Evolutionary conservation across 2,329 filamentous ascomycete species (phyloP).

Genomic region (Fusarium tjaetaba): DNA sequence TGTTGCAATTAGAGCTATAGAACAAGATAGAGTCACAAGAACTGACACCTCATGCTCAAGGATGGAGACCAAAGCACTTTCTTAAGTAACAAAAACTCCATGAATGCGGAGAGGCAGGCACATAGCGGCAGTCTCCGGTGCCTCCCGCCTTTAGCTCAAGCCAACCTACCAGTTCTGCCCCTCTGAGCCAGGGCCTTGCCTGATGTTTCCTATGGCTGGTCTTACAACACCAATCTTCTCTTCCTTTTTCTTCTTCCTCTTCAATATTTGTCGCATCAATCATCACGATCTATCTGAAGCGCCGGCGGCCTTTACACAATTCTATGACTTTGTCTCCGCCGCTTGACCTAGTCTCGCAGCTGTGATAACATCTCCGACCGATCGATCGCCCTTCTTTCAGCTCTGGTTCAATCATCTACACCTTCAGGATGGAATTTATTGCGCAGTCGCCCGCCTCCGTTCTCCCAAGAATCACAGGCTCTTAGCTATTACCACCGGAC

Average conservation of each 20-base stretch:
- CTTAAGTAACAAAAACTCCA: neutral
- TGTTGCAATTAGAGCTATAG: neutral
- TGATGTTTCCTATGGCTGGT: neutral
- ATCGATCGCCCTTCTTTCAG: neutral
- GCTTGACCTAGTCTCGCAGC: neutral
- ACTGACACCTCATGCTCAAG: neutral
- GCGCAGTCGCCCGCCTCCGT: conserved; percentile 35
- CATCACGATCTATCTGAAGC: neutral
- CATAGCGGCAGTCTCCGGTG: neutral
- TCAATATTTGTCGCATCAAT: neutral
- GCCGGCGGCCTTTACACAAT: neutral
- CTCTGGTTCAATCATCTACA: neutral
- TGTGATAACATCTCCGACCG: neutral
- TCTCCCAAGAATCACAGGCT: neutral
- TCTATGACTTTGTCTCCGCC: neutral
- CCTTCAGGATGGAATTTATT: neutral
- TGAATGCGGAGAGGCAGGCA: neutral
- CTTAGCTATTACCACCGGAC: conserved; percentile 22
- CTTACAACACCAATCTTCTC: neutral
- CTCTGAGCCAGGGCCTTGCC: neutral
- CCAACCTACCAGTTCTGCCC: neutral
- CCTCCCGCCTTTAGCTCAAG: conserved; percentile 17
- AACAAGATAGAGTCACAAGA: neutral
- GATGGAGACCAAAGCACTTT: neutral
- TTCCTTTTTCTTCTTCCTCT: neutral